Evolutionary conservation across 108 stramenopile genomes (phyloP).

Genomic region (Skeletonema marinoi): DNA sequence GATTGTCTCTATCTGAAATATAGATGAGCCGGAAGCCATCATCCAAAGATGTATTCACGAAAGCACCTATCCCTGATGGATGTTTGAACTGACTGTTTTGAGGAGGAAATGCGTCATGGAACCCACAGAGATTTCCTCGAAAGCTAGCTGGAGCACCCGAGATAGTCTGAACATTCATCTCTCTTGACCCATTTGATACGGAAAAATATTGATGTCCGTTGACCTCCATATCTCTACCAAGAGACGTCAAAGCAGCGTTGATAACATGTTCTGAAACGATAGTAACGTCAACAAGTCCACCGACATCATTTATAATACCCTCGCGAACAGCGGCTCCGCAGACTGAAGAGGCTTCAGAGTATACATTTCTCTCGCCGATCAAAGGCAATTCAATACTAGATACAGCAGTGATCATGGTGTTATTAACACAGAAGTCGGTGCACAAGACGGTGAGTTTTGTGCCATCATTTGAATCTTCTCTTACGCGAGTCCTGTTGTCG

Average conservation of each 20-base stretch:
- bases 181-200: conserved; percentile 19
- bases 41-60: conserved; percentile 46
- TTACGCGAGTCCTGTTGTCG: conserved; percentile 32
- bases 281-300: conserved; percentile 51
- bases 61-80: conserved; percentile 64
- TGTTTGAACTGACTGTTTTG: conserved; percentile 54
- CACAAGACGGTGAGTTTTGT: conserved; percentile 67
- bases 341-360: conserved; percentile 65
- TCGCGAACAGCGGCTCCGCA: conserved; percentile 78
- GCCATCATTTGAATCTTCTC: conserved; percentile 83
- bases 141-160: conserved; percentile 73
- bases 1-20: conserved; percentile 79
- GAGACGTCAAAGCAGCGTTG: background rate
- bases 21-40: conserved; percentile 43
- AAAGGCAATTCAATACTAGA: background rate
- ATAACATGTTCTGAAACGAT: conserved; percentile 28
- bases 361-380: conserved; percentile 36
- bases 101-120: conserved; percentile 62
- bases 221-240: background rate
- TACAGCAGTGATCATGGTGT: conserved; percentile 6
- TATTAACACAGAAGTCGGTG: conserved; percentile 36
- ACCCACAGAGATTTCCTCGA: conserved; percentile 67
- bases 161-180: conserved; percentile 67
- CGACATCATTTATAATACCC: conserved; percentile 48
- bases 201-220: conserved; percentile 20